Evolutionary conservation across 257 asterid species (phyloP).

Genomic region (Solanum sitiens): DNA sequence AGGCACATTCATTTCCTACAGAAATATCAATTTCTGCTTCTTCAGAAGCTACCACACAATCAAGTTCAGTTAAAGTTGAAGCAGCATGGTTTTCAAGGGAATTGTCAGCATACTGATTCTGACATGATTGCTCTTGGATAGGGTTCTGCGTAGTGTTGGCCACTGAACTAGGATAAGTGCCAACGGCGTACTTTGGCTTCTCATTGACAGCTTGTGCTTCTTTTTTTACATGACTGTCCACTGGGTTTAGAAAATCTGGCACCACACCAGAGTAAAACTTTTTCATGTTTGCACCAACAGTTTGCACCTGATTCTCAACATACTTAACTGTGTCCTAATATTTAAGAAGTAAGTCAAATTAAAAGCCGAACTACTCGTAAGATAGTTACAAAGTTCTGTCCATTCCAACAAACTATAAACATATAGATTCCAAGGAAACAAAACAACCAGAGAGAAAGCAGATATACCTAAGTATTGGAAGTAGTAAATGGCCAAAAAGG

Average conservation of each 20-base stretch:
- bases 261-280: conserved; percentile 39
- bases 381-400: background rate
- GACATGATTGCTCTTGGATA: conserved; percentile 4
- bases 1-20: conserved; percentile 3
- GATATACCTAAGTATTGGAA: background rate
- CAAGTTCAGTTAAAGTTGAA: background rate
- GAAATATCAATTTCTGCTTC: conserved; percentile 10
- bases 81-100: background rate
- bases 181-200: conserved; percentile 4
- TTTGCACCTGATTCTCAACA: conserved; percentile 54
- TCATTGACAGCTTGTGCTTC: background rate
- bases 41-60: conserved; percentile 1
- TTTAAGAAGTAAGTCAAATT: background rate
- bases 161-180: background rate
- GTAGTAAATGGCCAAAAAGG: background rate
- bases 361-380: background rate
- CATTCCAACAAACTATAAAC: background rate
- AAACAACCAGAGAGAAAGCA: conserved; percentile 4
- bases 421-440: background rate
- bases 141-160: conserved; percentile 1
- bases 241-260: conserved; percentile 35
- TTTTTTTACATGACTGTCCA: conserved; percentile 4
- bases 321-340: conserved; percentile 43
- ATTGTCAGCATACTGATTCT: conserved; percentile 1
- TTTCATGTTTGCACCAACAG: conserved; percentile 46